Evolutionary conservation across 225 moss, liverwort and hornwort genomes (phyloP).

Genomic region (Bryum argenteum): DNA sequence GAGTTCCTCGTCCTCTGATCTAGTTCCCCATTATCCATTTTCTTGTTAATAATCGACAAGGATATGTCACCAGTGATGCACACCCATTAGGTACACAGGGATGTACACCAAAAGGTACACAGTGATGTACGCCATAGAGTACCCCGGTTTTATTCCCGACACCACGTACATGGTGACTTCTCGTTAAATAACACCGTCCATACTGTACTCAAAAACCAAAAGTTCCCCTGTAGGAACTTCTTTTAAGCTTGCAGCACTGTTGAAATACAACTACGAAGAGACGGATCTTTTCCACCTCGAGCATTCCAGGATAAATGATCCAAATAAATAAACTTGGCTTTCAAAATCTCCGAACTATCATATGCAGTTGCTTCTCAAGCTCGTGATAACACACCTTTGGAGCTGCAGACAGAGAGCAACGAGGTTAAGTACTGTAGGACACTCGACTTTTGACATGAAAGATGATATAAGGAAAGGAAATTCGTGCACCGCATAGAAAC

Average conservation of each 20-base stretch:
- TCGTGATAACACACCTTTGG: conserved; percentile 75
- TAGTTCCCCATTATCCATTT: too few species aligned
- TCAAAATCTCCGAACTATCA: background rate
- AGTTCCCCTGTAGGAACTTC: background rate
- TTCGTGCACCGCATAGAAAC: too few species aligned
- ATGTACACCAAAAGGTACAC: background rate
- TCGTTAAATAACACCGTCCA: background rate
- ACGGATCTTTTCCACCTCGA: background rate
- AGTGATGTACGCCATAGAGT: background rate
- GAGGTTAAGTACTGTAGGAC: background rate
- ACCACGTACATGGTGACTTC: conserved; percentile 2
- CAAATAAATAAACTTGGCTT: background rate
- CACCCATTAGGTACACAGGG: too few species aligned
- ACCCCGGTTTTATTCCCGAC: background rate
- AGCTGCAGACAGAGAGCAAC: conserved; percentile 51
- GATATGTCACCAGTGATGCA: too few species aligned
- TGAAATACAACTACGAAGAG: conserved; percentile 1
- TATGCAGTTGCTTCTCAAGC: conserved; percentile 47
- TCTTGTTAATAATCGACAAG: too few species aligned
- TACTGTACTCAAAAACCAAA: background rate
- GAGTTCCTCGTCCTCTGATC: too few species aligned
- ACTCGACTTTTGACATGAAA: background rate
- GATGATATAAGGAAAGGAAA: background rate
- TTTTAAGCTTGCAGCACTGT: conserved; percentile 1
- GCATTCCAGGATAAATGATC: too few species aligned